Percentiles rank a stretch among this genome's conserved stretches.
Conservation (phyloP, 2,329 filamentous ascomycete genomes). For the Colletotrichum horii region DNA sequence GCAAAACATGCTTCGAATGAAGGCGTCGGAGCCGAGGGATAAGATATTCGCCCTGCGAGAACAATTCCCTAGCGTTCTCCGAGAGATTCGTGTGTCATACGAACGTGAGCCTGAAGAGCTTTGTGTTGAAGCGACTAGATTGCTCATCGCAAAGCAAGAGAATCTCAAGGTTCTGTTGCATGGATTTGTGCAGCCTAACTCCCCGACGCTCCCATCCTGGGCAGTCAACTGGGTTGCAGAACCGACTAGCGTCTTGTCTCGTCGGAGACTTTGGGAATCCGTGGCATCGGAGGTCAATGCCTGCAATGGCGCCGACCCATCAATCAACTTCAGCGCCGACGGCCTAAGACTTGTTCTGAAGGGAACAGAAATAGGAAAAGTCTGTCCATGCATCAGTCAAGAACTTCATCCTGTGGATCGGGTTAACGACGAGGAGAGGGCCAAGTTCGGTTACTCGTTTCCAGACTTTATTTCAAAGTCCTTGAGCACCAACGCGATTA, state of each 20-base stretch:
- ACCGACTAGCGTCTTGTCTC: neutral
- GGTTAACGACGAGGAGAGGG: neutral
- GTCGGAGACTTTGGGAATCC: neutral
- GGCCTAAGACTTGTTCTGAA: neutral
- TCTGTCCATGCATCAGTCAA: neutral
- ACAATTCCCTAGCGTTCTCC: neutral
- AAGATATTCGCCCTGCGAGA: neutral
- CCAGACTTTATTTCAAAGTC: neutral
- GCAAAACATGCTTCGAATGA: neutral
- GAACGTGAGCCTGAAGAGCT: neutral
- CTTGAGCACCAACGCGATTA: neutral
- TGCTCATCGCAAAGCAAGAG: neutral
- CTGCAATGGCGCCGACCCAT: neutral
- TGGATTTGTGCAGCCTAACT: neutral
- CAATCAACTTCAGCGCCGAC: neutral
- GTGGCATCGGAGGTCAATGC: neutral
- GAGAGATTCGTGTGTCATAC: neutral
- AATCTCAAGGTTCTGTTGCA: neutral
- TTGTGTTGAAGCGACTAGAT: neutral
- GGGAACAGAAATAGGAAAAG: neutral
- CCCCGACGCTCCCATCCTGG: neutral
- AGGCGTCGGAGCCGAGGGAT: neutral
- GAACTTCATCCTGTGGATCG: neutral
- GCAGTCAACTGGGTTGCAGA: neutral
- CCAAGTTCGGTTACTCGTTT: neutral